Evolutionary conservation across 129 eudicot genomes (phyloP).

Genomic region (Apium graveolens): DNA sequence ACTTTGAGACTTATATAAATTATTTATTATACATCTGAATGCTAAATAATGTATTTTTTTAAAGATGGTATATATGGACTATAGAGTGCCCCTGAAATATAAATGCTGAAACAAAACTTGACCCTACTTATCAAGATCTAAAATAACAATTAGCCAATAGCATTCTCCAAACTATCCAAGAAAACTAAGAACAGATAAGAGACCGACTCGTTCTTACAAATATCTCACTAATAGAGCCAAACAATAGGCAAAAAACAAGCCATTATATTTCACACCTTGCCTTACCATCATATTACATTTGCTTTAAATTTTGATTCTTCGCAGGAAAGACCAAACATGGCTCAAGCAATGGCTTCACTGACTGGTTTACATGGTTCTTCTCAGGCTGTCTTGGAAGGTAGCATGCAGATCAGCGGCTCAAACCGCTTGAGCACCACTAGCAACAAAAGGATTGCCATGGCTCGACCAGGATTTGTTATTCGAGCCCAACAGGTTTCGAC

Average conservation of each 20-base stretch:
- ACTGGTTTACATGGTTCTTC: conserved; percentile 65
- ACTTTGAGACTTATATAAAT: too few relatives aligned
- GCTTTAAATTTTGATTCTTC: neutral
- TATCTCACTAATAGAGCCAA: conserved; percentile 2
- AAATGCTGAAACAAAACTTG: neutral
- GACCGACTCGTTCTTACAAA: conserved; percentile 35
- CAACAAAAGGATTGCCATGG: conserved; percentile 27
- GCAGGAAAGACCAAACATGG: conserved; percentile 19
- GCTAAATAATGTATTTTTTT: too few relatives aligned
- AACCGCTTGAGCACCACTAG: conserved; percentile 39
- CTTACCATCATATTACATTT: conserved; percentile 9
- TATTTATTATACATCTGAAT: too few relatives aligned
- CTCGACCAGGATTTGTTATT: conserved; percentile 45
- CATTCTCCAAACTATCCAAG: conserved; percentile 50
- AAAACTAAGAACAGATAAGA: conserved; percentile 47
- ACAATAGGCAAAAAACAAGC: neutral
- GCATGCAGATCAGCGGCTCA: conserved; percentile 50
- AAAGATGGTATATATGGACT: too few relatives aligned
- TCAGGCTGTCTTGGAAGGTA: conserved; percentile 67
- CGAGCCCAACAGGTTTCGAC: conserved; percentile 62
- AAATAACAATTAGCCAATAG: conserved; percentile 35
- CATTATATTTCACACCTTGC: conserved; percentile 19
- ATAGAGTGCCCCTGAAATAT: neutral
- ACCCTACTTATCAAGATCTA: conserved; percentile 6
- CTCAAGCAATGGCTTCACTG: conserved; percentile 83